Base-by-base conservation (phyloP, 768 basidiomycete species). In the Macrolepiota fuliginosa region DNA sequence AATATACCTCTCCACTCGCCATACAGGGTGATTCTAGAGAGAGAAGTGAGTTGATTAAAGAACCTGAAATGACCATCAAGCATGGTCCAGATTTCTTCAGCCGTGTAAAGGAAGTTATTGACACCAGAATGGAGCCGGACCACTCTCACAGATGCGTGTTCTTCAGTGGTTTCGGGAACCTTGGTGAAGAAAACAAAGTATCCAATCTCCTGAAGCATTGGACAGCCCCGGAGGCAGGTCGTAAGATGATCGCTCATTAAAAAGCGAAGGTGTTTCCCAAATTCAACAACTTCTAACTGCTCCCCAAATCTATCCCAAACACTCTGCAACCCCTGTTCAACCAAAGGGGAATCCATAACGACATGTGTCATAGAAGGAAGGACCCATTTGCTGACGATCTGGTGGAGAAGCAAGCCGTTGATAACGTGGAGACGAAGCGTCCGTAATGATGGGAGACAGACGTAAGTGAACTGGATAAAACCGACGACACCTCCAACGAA, bases 241-340 rank as follows among this genome's bases (percentile, higher is more conserved):
- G 78, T 67, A 54, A 89, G 71, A 60, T 78, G 70, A 65, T 89
- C 86, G 46, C 67, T 68, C 58, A 83, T 69, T 47, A 80, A 73
- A 69, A 89, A 89, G 42, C 77, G 81, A 32, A 85, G 64, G 68
- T 83, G 80, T 63, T 73, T 78, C 36, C 87, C 87, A 58, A 89
- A 79, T 66, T 89, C 87, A 24, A 88, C 74, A 1, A 74, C 77
- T 57, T 75, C 73, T 49, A 89, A 77, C 62, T 82, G 83, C 50
- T 64, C 60, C 25, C 86, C 86, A 54, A 83, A 80, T 17, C 65
- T 65, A 36, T 77, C 72, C 85, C 84, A 87, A 22, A 88, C 61
- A 29, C 70, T 68, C 40, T 79, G 75, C 62, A 83, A 63, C 17
- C 76, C 77, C 12, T 72, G 69, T 32, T 74, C 70, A 17, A 70